Evolutionary conservation across 192 early-diverging fungal species (phyloP), one percentile per base, ranked within the genome.

Genomic region (Chytriomyces confervae): DNA sequence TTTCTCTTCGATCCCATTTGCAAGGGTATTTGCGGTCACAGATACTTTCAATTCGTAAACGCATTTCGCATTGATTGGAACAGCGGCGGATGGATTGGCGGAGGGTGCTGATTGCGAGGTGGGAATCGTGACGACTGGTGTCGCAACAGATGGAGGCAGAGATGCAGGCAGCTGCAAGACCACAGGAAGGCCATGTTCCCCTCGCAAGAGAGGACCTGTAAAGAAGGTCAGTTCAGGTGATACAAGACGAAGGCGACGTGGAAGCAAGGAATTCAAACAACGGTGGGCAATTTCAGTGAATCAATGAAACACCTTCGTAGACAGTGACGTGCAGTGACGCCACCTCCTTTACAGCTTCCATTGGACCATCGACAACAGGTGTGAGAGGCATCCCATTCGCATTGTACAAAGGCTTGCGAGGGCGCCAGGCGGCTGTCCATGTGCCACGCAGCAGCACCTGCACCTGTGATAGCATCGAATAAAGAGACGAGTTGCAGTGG

Each of bases 121-220:
- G 16, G n/a, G 10, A 6, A 24, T n/a, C 2, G 13, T 50, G 8
- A 6, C 44, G 23, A 64, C 29, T 20, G 74, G 74, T 29, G 74
- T 76, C 11, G 9, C 63, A 8, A 76, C 63, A 16, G 74, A 66
- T 10, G 74, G 74, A 7, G 74, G 74, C 8, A 57, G 46, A 24
- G 62, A 20, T 11, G 61, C 46, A 13, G 74, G 74, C 6, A 76
- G 23, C 18, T 6, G 7, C 48, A 76, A 16, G 18, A 23, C 45
- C 10, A 9, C 74, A 24, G 74, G 74, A 13, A 76, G 53, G 16
- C 74, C 74, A 24, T 76, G 74, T 36, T 76, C 74, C 66, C 9
- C 53, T 13, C 53, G 53, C 16, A 57, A 20, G 53, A 57, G 53
- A 5, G 53, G 20, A 13, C 53, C 53, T 57, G 53, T 57, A n/a